These are phyloP conservation scores for Vanrija sp. DNA, from an alignment of 1,284 basidiomycete species.

Conservation along the genomic window DNA sequence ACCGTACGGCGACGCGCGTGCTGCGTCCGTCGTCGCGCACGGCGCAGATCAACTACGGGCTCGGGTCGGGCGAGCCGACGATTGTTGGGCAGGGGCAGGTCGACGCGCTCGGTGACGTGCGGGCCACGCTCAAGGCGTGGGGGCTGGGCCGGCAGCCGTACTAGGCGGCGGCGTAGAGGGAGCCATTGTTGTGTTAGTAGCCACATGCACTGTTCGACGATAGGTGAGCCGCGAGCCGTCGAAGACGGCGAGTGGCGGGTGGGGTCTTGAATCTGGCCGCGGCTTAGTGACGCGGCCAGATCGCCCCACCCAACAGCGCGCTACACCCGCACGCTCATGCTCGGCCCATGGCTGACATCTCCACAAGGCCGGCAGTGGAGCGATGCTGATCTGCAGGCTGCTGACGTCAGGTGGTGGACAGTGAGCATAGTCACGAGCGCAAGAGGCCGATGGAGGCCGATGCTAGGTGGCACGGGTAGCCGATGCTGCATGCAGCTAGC, in stretches of 20 bases:
- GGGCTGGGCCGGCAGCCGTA: constrained; percentile 35
- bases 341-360: too few relatives aligned
- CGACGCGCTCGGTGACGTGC: constrained; percentile 42
- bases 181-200: constrained; percentile 1
- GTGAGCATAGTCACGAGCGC: too few relatives aligned
- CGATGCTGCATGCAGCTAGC: too few relatives aligned
- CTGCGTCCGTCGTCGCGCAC: constrained; percentile 34
- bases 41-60: constrained; percentile 40
- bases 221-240: neutral
- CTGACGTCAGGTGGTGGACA: too few relatives aligned
- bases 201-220: constrained; percentile 1
- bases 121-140: constrained; percentile 40
- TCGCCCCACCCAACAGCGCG: too few relatives aligned
- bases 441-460: too few relatives aligned
- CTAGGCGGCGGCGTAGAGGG: neutral
- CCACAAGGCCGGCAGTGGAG: too few relatives aligned
- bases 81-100: constrained; percentile 50
- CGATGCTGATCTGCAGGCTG: too few relatives aligned
- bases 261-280: neutral
- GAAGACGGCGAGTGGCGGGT: neutral
- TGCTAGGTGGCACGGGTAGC: too few relatives aligned
- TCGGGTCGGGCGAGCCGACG: constrained; percentile 49
- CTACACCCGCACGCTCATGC: too few relatives aligned
- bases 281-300: too few relatives aligned
- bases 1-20: constrained; percentile 44